Conservation (phyloP, 2,329 filamentous ascomycete species). For the Aspergillus sp. region DNA sequence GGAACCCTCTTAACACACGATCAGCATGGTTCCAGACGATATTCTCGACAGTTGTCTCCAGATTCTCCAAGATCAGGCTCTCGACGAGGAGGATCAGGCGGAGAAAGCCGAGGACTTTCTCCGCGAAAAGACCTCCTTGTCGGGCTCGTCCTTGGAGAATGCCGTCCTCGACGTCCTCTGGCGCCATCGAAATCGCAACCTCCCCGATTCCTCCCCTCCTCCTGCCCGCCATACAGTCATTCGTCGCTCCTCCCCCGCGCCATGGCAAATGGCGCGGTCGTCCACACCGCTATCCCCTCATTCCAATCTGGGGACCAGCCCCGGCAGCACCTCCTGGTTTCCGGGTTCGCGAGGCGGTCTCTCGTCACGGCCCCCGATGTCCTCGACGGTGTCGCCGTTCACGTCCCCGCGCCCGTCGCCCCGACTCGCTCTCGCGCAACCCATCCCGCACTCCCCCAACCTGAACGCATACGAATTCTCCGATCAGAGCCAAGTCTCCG, state of each 20-base stretch:
- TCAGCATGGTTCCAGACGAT: constrained; percentile 84
- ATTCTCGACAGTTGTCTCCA: constrained; percentile 89
- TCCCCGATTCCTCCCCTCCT: constrained; percentile 70
- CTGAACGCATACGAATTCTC: constrained; percentile 95
- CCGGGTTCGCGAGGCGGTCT: constrained; percentile 71
- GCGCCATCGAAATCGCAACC: constrained; percentile 49
- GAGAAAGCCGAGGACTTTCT: constrained; percentile 87
- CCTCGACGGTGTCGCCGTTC: constrained; percentile 80
- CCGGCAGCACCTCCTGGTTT: constrained; percentile 81
- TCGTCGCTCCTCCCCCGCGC: constrained; percentile 85
- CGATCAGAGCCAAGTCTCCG: constrained; percentile 74
- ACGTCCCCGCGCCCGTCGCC: constrained; percentile 91
- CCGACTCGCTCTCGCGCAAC: constrained; percentile 83
- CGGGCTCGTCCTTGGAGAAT: constrained; percentile 79
- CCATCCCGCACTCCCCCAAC: constrained; percentile 91
- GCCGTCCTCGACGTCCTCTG: constrained; percentile 87
- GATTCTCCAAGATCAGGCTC: constrained; percentile 74
- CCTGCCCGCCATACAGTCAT: constrained; percentile 86
- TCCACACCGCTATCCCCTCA: constrained; percentile 83
- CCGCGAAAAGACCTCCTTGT: constrained; percentile 72
- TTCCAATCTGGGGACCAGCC: constrained; percentile 71
- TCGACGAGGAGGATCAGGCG: constrained; percentile 94
- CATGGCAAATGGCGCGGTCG: constrained; percentile 77
- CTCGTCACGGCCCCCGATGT: constrained; percentile 68
- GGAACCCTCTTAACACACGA: background rate